These are phyloP conservation scores for Neurospora hispaniola DNA, from an alignment of 495 filamentous ascomycete genomes.

Conservation along the genomic window DNA sequence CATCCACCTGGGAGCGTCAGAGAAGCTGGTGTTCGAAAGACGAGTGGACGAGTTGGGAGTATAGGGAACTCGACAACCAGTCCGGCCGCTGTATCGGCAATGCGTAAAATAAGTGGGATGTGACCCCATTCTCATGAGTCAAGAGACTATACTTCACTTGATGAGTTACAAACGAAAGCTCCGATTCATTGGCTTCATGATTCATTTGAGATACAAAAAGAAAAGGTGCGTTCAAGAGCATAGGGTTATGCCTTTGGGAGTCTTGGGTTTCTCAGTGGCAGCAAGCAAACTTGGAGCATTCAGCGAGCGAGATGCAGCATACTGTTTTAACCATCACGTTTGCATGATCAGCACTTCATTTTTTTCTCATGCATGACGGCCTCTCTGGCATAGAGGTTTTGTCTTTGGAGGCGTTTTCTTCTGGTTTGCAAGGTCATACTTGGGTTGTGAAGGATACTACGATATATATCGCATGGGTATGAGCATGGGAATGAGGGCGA, in stretches of 20 bases:
- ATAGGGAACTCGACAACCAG: conserved; percentile 34
- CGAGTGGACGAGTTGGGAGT: conserved; percentile 86
- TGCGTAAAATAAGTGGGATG: conserved; percentile 34
- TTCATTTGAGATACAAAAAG: not conserved
- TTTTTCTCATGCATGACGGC: not conserved
- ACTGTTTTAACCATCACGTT: not conserved
- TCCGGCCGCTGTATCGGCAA: conserved; percentile 16
- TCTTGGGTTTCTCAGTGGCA: not conserved
- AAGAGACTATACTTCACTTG: not conserved
- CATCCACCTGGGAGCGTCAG: conserved; percentile 38
- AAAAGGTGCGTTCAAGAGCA: not conserved
- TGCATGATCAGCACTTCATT: not conserved
- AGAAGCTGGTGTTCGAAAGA: conserved; percentile 67
- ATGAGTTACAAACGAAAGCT: not conserved
- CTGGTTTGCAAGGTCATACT: not conserved
- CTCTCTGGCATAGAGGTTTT: not conserved
- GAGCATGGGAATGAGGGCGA: not conserved
- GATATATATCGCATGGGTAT: not conserved
- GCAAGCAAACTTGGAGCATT: not conserved
- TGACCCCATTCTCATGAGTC: not conserved
- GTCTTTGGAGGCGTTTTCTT: not conserved
- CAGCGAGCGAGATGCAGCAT: not conserved
- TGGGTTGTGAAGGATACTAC: not conserved
- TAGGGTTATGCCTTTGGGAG: not conserved
- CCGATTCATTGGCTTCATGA: not conserved